Conservation (phyloP, 495 filamentous ascomycete genomes). For the Penicillium manginii region DNA sequence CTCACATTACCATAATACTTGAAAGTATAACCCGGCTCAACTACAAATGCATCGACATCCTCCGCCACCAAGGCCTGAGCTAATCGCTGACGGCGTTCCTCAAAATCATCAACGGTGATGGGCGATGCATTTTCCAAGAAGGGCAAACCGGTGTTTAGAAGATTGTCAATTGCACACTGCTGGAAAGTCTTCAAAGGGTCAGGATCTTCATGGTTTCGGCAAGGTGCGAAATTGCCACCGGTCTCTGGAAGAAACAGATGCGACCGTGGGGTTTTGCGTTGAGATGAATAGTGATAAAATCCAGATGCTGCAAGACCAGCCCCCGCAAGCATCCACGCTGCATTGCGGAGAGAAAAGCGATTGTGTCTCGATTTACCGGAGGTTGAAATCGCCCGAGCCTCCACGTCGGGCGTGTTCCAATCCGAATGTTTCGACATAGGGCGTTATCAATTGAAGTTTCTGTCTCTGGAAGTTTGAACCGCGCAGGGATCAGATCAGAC, state of each 20-base stretch:
- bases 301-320: constrained; percentile 7
- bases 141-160: constrained; percentile 41
- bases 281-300: constrained; percentile 6
- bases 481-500: not conserved
- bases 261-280: not conserved
- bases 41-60: constrained; percentile 51
- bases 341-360: constrained; percentile 6
- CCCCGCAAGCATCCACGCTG: constrained; percentile 1
- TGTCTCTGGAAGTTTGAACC: not conserved
- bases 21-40: constrained; percentile 62
- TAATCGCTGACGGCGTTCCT: constrained; percentile 47
- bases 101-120: constrained; percentile 45
- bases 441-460: not conserved
- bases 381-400: not conserved
- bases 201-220: not conserved
- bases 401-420: not conserved
- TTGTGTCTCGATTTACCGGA: not conserved
- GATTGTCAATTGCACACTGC: constrained; percentile 49
- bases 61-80: constrained; percentile 50
- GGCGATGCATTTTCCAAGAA: constrained; percentile 50
- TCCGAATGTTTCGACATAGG: constrained; percentile 13
- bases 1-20: constrained; percentile 60
- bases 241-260: not conserved
- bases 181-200: constrained; percentile 29
- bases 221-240: not conserved